Evolutionary conservation across 169 alveolate genomes (phyloP).

Genomic region (Ichthyophthirius multifiliis): DNA sequence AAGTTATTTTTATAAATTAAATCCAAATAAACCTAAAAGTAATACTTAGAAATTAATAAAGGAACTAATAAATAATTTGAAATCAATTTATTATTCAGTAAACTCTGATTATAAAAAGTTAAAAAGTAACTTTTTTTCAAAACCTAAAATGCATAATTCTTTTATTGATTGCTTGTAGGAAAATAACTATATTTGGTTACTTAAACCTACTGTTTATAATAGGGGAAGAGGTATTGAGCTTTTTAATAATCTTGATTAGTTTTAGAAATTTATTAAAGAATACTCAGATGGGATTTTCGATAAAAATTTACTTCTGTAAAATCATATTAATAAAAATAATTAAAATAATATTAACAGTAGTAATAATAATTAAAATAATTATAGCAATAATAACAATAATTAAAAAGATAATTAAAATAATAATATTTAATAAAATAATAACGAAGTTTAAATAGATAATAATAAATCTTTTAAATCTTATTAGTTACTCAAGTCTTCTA

Average conservation of each 20-base stretch:
- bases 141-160: background rate
- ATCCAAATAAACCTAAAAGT: background rate
- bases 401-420: background rate
- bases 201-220: slow-evolving; percentile 28
- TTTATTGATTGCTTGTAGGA: background rate
- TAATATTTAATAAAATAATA: background rate
- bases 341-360: background rate
- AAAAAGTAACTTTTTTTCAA: background rate
- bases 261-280: background rate
- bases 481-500: background rate
- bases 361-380: background rate
- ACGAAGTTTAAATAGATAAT: background rate
- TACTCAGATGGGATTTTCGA: background rate
- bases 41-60: background rate
- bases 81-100: background rate
- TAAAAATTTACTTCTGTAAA: background rate
- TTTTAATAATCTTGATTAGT: background rate
- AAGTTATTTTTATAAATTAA: background rate
- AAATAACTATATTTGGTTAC: slow-evolving; percentile 16
- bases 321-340: background rate
- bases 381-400: background rate
- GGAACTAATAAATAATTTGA: background rate
- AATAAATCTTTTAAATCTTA: background rate
- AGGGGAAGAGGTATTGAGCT: slow-evolving; percentile 34
- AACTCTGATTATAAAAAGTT: background rate